phyloP scores from a whole-genome alignment of 2,329 filamentous ascomycete genomes.

The Apiospora hydei region DNA sequence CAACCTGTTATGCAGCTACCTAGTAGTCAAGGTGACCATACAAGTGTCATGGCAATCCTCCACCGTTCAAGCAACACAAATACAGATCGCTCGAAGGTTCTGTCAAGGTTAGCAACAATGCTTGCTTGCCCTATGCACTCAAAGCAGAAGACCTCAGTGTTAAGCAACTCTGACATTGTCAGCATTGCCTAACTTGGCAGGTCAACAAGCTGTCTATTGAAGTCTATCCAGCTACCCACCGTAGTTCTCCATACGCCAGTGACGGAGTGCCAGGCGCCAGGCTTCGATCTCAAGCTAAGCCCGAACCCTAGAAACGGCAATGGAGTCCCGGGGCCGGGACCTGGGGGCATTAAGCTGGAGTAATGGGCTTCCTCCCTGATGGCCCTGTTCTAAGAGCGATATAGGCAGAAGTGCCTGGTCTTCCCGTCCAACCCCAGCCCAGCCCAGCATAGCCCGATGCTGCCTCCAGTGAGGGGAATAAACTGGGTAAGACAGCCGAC shows the following conservation, averaged over 20 bases:
- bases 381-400: not conserved
- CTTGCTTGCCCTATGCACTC: not conserved
- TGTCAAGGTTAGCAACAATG: not conserved
- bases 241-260: not conserved
- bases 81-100: not conserved
- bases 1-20: not conserved
- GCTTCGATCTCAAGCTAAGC: not conserved
- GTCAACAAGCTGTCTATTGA: not conserved
- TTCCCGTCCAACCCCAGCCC: not conserved
- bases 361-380: not conserved
- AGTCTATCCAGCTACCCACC: not conserved
- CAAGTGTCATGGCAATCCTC: not conserved
- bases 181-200: not conserved
- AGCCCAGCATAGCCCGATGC: not conserved
- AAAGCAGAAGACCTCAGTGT: not conserved
- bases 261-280: not conserved
- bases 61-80: not conserved
- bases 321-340: not conserved
- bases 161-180: not conserved
- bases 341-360: not conserved
- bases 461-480: constrained; percentile 8
- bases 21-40: not conserved
- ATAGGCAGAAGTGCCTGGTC: not conserved
- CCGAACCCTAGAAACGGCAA: not conserved
- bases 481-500: not conserved